phyloP scores from a whole-genome alignment of 495 filamentous ascomycete species.

The Collariella sp. region DNA sequence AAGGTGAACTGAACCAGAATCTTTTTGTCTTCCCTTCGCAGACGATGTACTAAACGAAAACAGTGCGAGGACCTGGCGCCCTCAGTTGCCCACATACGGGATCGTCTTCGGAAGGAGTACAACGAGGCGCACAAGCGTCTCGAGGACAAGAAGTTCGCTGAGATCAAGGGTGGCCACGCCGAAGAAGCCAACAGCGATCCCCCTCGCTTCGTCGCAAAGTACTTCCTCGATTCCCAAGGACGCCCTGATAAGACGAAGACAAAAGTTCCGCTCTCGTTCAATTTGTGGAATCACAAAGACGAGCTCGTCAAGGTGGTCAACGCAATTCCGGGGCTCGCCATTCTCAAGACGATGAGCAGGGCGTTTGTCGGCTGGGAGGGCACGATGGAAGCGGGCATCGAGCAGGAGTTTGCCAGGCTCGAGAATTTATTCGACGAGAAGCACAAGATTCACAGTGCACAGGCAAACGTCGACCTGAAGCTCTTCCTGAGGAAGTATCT shows the following conservation, averaged over 20 bases:
- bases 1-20: neutral
- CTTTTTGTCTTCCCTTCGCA: no score
- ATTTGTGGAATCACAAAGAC: neutral
- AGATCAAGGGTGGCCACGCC: neutral
- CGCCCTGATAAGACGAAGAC: conserved; percentile 3
- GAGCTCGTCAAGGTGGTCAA: neutral
- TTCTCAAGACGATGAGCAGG: neutral
- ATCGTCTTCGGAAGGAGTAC: neutral
- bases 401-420: conserved; percentile 3
- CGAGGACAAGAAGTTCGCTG: neutral
- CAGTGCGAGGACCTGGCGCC: neutral
- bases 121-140: neutral
- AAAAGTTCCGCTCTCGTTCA: neutral
- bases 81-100: neutral
- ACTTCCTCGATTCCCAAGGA: conserved; percentile 16
- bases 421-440: neutral
- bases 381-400: conserved; percentile 5
- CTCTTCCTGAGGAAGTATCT: conserved; percentile 11
- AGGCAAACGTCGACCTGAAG: conserved; percentile 5
- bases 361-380: conserved; percentile 8
- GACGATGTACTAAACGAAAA: neutral
- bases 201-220: conserved; percentile 18
- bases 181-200: conserved; percentile 8
- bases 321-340: neutral
- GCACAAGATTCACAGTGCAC: neutral